Evolutionary conservation across 2,329 filamentous ascomycete genomes (phyloP).

Genomic region (Dryadomyces quercus-mongolicae): DNA sequence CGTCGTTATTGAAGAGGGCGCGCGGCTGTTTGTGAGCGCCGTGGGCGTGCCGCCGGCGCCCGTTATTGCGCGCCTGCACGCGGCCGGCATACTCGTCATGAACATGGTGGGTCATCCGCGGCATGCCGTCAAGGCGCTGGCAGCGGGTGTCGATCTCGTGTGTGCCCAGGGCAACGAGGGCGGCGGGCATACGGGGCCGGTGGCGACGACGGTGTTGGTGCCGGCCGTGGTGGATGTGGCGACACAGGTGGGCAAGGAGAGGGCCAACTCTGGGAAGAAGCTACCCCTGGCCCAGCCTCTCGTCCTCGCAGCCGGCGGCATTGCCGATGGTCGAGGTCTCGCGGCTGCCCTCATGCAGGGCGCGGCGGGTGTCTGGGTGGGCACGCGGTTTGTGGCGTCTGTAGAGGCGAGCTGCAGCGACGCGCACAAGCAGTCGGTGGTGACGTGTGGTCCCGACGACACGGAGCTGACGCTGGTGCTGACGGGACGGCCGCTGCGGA

Average conservation of each 20-base stretch:
- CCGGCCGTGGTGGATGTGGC: conserved; percentile 82
- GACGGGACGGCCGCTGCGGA: conserved; percentile 67
- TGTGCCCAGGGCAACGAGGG: conserved; percentile 91
- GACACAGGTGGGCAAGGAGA: conserved; percentile 40
- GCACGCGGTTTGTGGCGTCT: conserved; percentile 79
- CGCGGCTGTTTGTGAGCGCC: conserved; percentile 73
- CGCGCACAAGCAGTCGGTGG: conserved; percentile 74
- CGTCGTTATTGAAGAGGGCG: conserved; percentile 74
- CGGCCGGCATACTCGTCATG: conserved; percentile 75
- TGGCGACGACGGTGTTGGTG: conserved; percentile 75
- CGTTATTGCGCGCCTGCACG: conserved; percentile 67
- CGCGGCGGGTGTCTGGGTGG: conserved; percentile 84
- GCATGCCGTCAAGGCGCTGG: conserved; percentile 80
- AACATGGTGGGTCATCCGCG: conserved; percentile 95
- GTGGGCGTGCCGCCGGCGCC: conserved; percentile 71
- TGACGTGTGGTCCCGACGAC: conserved; percentile 65
- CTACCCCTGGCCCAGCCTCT: conserved; percentile 35
- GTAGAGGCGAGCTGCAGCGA: conserved; percentile 70
- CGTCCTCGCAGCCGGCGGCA: conserved; percentile 82
- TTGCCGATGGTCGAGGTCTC: conserved; percentile 69
- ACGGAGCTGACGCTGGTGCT: conserved; percentile 76
- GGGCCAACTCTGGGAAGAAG: conserved; percentile 13
- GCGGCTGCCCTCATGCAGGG: conserved; percentile 80
- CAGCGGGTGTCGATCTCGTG: conserved; percentile 78
- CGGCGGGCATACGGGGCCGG: conserved; percentile 82